Percentiles rank a stretch among this genome's conserved stretches.
Evolutionary conservation across 352 stramenopile genomes (phyloP).

Genomic region (Phytophthora sansomeana): DNA sequence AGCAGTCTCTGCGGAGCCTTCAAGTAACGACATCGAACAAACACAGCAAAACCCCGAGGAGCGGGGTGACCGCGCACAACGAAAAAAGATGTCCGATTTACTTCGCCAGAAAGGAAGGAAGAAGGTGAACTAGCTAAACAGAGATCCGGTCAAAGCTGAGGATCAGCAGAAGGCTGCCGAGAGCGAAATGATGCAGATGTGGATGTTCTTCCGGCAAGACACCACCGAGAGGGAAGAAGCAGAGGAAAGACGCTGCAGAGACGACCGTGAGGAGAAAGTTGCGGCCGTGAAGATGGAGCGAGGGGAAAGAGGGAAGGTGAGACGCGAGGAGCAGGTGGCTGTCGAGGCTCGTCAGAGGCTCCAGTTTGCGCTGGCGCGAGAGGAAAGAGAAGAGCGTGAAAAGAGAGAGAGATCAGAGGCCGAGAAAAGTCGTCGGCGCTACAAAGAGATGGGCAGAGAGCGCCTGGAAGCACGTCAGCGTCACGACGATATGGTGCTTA

Average conservation of each 20-base stretch:
- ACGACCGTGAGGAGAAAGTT: too few species aligned
- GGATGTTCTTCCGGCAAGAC: background rate
- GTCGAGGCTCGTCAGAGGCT: too few species aligned
- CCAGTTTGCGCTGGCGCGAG: too few species aligned
- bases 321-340: too few species aligned
- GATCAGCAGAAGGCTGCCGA: background rate
- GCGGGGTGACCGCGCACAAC: too few species aligned
- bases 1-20: too few species aligned
- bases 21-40: too few species aligned
- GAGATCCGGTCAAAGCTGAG: background rate
- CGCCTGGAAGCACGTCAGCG: too few species aligned
- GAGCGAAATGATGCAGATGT: background rate
- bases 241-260: background rate
- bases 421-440: background rate
- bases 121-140: background rate
- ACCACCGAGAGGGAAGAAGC: background rate
- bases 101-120: background rate
- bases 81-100: background rate
- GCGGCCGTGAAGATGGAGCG: too few species aligned
- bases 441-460: background rate
- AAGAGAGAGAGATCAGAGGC: background rate
- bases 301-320: too few species aligned
- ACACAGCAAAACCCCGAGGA: too few species aligned
- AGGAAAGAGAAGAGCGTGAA: background rate
- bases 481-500: too few species aligned